Base-by-base conservation (phyloP, 1,284 basidiomycete genomes). In the Filobasidium uniguttulatum region DNA sequence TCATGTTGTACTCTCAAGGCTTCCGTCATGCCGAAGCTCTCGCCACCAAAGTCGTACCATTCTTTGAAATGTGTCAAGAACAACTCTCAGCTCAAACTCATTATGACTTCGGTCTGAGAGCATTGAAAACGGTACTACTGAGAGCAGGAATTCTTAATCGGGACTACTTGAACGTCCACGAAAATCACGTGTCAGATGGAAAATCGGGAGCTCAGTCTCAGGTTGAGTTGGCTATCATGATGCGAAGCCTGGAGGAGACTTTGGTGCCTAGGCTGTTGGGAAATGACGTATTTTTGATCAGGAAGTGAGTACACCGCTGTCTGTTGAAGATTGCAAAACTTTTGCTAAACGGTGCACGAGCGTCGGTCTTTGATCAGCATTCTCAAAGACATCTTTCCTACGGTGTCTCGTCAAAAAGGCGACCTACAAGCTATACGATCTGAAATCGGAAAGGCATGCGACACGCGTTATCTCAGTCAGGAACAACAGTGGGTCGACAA, bases 1-100 rank as follows among this genome's bases (percentile, higher is more conserved):
- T 99, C 60, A 89, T 98, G 83, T 73, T 99, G 49, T 98, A 97
- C 75, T 97, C 94, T 14, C 94, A 98, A 73, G 96, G 96, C 57
- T 98, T 99, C 79, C 81, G 93, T 30, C 91, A 88, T 5, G 94
- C 96, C 4, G 94, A 97, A 68, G 82, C 80, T 0, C 77, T 99
- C 5, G 94, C 94, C 0, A 88, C 87, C 52, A 97, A 98, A 72
- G 85, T 99, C 52, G 93, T 99, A 14, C 94, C 93, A 0, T 97
- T 99, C 76, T 99, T 98, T 77, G 94, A 93, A 64, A 81, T 99
- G 50, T 98, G 93, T 61, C 82, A 88, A 55, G 91, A 98, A 64
- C 93, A 98, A 63, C 77, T 98, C 26, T 97, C 91, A 3, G 81
- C 85, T 30, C 94, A 98, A 65, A 89, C 93, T 2, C 96, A 99